phyloP scores from a whole-genome alignment of 2,329 filamentous ascomycete species.

The Penicillium sp. region DNA sequence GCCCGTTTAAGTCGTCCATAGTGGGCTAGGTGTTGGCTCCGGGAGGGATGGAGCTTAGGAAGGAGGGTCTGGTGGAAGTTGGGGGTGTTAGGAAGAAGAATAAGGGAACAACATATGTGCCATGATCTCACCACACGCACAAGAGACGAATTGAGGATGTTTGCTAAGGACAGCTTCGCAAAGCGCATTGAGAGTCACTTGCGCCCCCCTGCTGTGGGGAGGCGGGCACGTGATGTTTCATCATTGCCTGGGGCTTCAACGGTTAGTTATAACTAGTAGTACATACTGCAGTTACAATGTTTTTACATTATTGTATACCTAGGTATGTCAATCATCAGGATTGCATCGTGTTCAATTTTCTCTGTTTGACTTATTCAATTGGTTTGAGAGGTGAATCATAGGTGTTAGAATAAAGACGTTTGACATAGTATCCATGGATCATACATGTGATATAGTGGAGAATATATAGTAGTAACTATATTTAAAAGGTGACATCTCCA shows the following conservation, averaged over 20 bases:
- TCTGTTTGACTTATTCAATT: too few relatives aligned
- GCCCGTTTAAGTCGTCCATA: constrained; percentile 54
- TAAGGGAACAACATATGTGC: not conserved
- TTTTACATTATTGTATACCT: too few relatives aligned
- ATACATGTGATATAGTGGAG: too few relatives aligned
- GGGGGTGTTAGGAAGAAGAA: constrained; percentile 6
- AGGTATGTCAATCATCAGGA: too few relatives aligned
- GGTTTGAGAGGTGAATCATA: too few relatives aligned
- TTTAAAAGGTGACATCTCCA: too few relatives aligned
- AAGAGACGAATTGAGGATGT: constrained; percentile 6
- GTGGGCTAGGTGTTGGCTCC: constrained; percentile 13
- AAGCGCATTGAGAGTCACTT: constrained; percentile 6
- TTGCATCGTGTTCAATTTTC: too few relatives aligned
- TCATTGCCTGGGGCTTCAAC: not conserved
- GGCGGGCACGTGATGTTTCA: constrained; percentile 22
- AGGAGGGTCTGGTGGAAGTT: not conserved
- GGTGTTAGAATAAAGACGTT: too few relatives aligned
- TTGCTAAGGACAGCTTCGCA: constrained; percentile 1
- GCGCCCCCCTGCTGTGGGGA: constrained; percentile 22
- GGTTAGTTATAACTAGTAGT: not conserved
- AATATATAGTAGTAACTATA: too few relatives aligned
- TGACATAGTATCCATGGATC: too few relatives aligned
- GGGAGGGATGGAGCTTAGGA: not conserved
- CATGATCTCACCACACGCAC: constrained; percentile 18
- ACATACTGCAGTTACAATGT: not conserved